Evolutionary conservation across 1,284 basidiomycete genomes (phyloP).

Genomic region (Ganoderma multipileum): DNA sequence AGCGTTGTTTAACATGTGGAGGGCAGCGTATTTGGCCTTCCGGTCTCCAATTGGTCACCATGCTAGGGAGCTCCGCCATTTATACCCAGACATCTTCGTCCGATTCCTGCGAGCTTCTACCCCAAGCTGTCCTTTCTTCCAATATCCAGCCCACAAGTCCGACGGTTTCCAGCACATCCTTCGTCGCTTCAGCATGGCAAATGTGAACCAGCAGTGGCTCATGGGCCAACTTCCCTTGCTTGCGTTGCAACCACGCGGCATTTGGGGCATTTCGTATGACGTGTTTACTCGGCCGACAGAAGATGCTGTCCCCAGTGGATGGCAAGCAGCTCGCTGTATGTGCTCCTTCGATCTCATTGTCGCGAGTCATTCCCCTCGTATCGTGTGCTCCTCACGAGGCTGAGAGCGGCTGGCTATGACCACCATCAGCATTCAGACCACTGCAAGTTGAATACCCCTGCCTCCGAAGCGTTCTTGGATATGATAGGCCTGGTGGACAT

Average conservation of each 20-base stretch:
- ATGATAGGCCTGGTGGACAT: neutral
- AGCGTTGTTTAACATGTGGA: too few relatives aligned
- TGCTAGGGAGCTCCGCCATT: too few relatives aligned
- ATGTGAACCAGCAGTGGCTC: neutral
- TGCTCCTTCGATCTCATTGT: too few relatives aligned
- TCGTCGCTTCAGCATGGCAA: neutral
- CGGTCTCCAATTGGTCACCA: too few relatives aligned
- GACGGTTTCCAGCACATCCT: neutral
- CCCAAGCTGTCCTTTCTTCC: too few relatives aligned
- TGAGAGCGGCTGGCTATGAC: neutral
- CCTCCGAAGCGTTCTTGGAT: neutral
- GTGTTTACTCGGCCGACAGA: conserved; percentile 3
- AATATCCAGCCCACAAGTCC: too few relatives aligned
- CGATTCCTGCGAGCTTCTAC: too few relatives aligned
- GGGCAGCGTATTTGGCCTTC: too few relatives aligned
- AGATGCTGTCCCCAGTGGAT: neutral
- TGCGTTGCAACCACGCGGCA: neutral
- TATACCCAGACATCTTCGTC: too few relatives aligned
- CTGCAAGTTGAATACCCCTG: neutral
- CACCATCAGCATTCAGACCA: conserved; percentile 1
- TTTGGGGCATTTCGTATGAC: conserved; percentile 2
- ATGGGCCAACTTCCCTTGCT: neutral
- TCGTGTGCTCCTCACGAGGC: neutral
- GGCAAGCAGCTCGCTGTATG: neutral
- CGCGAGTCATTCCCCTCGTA: neutral